Base-by-base conservation (phyloP, 2,329 filamentous ascomycete genomes). In the Xylogone sp. region DNA sequence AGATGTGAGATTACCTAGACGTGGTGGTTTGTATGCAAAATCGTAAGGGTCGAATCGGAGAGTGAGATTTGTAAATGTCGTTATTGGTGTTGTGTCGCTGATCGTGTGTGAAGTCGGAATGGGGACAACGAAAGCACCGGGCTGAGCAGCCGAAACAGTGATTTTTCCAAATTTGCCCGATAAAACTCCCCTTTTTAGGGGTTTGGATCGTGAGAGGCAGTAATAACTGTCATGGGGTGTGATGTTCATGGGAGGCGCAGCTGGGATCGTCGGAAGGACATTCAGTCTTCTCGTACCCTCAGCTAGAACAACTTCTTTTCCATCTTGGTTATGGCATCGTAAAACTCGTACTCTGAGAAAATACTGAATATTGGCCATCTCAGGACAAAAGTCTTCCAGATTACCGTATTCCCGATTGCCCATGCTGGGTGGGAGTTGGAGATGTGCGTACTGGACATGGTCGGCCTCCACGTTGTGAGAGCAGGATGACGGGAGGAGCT, bases 101-200 rank as follows among this genome's bases (percentile, higher is more conserved):
- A 42, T 21, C 2, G 49, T 20, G 1, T 34, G 20, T 4, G 56
- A 50, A n/a, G 53, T 49, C 21, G 62, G 59, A n/a, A n/a, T n/a
- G n/a, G 60, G 57, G 13, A 65, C 57, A n/a, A 62, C 49, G 13
- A 68, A 52, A 5, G 65, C 62, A 21, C 54, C 49, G 9, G 65
- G 56, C 52, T 68, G 65, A 6, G 54, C 55, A 21, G 64, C 57
- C 8, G 62, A 61, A 18, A 64, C 59, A 1, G 64, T 66, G 42
- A 68, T 64, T 19, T 55, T 62, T 43, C 65, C 65, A 2, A 68
- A 52, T 47, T 63, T 65, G 10, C 65, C 65, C 20, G 63, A 65
- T 43, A 68, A 68, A 22, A 68, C 51, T 2, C 65, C 63, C 43
- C 66, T 65, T 45, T 58, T 61, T 24, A 68, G 51, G 0, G 53